Percentiles rank a stretch among this genome's conserved stretches.
Conservation (phyloP, 179 eudicot genomes). For the Beta macrorhiza region DNA sequence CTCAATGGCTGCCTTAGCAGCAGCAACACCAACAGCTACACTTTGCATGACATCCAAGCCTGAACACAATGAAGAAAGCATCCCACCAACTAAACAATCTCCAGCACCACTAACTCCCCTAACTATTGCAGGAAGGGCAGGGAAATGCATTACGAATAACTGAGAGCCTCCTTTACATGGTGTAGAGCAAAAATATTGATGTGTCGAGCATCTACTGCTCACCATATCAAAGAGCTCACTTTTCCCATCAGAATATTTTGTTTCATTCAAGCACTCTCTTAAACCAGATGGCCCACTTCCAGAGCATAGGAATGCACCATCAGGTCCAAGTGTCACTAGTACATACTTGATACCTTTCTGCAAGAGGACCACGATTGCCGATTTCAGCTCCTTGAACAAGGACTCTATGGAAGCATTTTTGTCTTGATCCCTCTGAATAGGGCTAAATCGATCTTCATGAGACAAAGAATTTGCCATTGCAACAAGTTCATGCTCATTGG, state of each 20-base stretch:
- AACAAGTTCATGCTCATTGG: conserved; percentile 88
- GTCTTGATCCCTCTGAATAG: conserved; percentile 36
- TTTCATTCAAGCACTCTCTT: conserved; percentile 21
- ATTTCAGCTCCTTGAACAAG: conserved; percentile 62
- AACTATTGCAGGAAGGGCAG: conserved; percentile 74
- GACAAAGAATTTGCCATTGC: conserved; percentile 91
- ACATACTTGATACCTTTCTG: conserved; percentile 72
- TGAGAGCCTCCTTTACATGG: conserved; percentile 34
- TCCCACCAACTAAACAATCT: conserved; percentile 92
- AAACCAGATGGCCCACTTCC: conserved; percentile 38
- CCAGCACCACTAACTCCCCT: conserved; percentile 91
- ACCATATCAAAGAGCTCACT: conserved; percentile 45
- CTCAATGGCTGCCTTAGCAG: conserved; percentile 82
- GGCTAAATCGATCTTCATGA: conserved; percentile 35
- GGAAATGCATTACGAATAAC: conserved; percentile 62
- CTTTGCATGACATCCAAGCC: conserved; percentile 86
- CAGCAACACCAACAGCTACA: conserved; percentile 83
- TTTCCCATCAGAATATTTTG: conserved; percentile 27
- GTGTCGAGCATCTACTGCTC: conserved; percentile 49
- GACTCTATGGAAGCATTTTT: conserved; percentile 43
- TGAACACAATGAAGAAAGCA: conserved; percentile 65
- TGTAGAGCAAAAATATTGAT: conserved; percentile 31
- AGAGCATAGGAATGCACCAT: conserved; percentile 77
- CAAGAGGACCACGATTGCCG: conserved; percentile 66
- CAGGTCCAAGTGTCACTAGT: conserved; percentile 74